Percentiles rank a stretch among this genome's conserved stretches.
These are phyloP conservation scores for Artemisia annua DNA, from an alignment of 129 eudicot species.

Conservation along the genomic window DNA sequence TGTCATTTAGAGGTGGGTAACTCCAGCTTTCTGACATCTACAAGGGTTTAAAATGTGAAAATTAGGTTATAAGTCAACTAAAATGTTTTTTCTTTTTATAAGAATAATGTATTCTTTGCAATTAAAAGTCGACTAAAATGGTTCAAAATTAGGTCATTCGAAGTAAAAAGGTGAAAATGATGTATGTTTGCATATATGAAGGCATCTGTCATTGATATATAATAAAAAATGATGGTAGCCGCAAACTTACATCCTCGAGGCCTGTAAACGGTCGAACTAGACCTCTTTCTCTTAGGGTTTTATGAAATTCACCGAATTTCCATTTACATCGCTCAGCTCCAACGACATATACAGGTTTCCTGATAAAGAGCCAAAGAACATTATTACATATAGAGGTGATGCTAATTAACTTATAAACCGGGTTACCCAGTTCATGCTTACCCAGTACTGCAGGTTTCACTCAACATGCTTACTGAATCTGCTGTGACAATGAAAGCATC, in stretches of 20 bases:
- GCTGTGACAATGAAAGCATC: conserved; percentile 92
- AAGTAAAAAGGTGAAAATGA: conserved; percentile 2
- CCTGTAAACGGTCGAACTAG: conserved; percentile 87
- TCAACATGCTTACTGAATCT: conserved; percentile 91
- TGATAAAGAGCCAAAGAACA: conserved; percentile 26
- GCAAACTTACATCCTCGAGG: conserved; percentile 92
- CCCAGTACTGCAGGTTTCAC: conserved; percentile 99
- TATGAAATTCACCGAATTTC: conserved; percentile 88
- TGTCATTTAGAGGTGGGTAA: conserved; percentile 90
- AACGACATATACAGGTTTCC: conserved; percentile 92
- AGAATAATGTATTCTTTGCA: no score
- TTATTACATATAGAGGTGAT: not conserved
- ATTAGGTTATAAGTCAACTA: not conserved
- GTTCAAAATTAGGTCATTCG: not conserved
- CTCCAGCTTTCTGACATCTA: conserved; percentile 97
- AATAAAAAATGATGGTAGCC: not conserved
- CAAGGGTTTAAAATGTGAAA: conserved; percentile 14
- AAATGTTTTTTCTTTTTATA: no score
- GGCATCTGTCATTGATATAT: not conserved
- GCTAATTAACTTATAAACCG: not conserved
- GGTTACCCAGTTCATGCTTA: conserved; percentile 29
- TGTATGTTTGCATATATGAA: conserved; percentile 2
- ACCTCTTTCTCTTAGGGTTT: conserved; percentile 71
- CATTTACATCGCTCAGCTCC: conserved; percentile 92
- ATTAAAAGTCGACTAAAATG: no score